Evolutionary conservation across 768 basidiomycete genomes (phyloP), one percentile per base, ranked within the genome.

Genomic region (Hysterangium stoloniferum): DNA sequence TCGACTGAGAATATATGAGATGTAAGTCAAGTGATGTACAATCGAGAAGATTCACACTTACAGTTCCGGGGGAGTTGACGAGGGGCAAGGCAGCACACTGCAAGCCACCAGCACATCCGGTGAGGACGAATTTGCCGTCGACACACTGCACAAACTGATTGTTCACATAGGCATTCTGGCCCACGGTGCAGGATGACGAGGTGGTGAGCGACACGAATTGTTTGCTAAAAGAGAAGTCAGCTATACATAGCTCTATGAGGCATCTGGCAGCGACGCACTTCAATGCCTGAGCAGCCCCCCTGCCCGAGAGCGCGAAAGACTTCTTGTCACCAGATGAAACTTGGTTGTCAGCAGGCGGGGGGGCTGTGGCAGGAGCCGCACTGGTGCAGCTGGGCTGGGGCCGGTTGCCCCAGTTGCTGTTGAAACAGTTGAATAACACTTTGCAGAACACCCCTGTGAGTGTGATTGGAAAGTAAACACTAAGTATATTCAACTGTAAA

Each of bases 71-170:
- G 27, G 62, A 67, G 64, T 78, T 77, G 49, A 79, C 77, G 24
- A 80, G 68, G 22, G 78, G 78, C 41, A 79, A 70, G 4, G 77
- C 77, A 27, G 68, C 68, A 45, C 78, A 79, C 4, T 62, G 64
- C 27, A 64, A 54, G 22, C 52, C 52, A 38, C 54, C 37, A 2
- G 42, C 58, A 54, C 68, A 68, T 4, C 55, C 34, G 19, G 52
- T 57, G 27, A 60, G 45, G 41, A 66, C 61, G 45, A 68, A 72
- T 45, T 60, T 56, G 47, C 76, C 77, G 27, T 61, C 64, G 13
- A 75, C 76, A 58, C 82, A 83, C 53, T 77, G 78, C 1, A 79
- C 79, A 52, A 82, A 76, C 29, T 70, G 54, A 32, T 62, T 59
- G 54, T 66, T 61, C 8, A 79, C 61, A 56, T 80, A 84, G 6